phyloP scores from a whole-genome alignment of 768 basidiomycete species.

The Dacryopinax spathularia region DNA sequence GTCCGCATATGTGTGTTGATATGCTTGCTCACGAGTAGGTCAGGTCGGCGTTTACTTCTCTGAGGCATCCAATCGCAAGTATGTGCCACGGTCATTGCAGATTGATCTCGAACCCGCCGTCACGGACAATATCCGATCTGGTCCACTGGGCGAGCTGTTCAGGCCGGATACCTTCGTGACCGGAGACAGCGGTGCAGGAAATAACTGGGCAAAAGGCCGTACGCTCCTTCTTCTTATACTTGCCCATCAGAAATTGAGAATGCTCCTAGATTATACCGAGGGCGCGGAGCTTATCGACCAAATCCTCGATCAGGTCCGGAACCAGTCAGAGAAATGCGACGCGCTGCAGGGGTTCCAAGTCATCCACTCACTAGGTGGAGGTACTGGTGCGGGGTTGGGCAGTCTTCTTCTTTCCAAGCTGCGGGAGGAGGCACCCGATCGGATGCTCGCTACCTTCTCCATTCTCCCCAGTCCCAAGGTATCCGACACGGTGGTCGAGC shows the following conservation, averaged over 20 bases:
- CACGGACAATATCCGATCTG: slow-evolving; percentile 61
- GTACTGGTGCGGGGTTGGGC: slow-evolving; percentile 78
- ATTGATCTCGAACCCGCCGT: slow-evolving; percentile 84
- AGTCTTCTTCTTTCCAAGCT: slow-evolving; percentile 67
- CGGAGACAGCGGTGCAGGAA: slow-evolving; percentile 55
- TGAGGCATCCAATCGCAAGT: slow-evolving; percentile 46
- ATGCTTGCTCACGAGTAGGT: neutral
- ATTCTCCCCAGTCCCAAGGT: slow-evolving; percentile 43
- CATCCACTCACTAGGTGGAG: slow-evolving; percentile 80
- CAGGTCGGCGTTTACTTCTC: slow-evolving; percentile 74
- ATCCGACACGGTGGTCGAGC: slow-evolving; percentile 42
- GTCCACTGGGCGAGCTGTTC: slow-evolving; percentile 60
- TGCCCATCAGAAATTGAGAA: slow-evolving; percentile 5
- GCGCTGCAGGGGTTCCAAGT: slow-evolving; percentile 84
- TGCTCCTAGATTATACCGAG: slow-evolving; percentile 63
- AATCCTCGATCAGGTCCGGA: slow-evolving; percentile 51
- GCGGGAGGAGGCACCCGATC: slow-evolving; percentile 27
- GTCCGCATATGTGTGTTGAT: neutral
- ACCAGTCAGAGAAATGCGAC: slow-evolving; percentile 69
- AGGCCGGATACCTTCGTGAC: slow-evolving; percentile 75
- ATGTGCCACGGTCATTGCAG: slow-evolving; percentile 80
- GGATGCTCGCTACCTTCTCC: slow-evolving; percentile 40
- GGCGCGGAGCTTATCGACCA: slow-evolving; percentile 35
- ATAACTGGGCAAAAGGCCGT: slow-evolving; percentile 96
- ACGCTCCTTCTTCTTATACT: slow-evolving; percentile 21